Evolutionary conservation across 768 basidiomycete genomes (phyloP), one percentile per base, ranked within the genome.

Genomic region (Boletus tomentosulus): DNA sequence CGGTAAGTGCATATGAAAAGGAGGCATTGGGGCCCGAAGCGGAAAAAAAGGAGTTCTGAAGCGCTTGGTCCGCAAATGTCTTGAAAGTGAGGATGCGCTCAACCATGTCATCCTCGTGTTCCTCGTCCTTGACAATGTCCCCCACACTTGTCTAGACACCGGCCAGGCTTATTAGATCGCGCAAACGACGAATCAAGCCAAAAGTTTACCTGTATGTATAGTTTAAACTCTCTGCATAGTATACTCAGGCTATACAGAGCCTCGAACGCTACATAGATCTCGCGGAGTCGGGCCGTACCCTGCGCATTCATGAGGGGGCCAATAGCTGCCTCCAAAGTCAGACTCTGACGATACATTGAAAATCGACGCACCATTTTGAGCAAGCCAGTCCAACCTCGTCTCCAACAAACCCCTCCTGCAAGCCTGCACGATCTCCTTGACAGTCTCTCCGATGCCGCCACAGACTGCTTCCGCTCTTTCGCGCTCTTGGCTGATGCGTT

Each of bases 51-150:
- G 82, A 76, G 0, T 68, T 66, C 5, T 62, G 62, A 35, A 86
- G 74, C 6, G 81, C 70, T 0, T 66, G 63, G 58, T 88, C 81
- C 2, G 79, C 77, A 34, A 81, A 76, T 6, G 75, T 64, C 63
- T 88, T 90, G 72, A 89, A 82, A 9, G 79, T 72, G 34, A 93
- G 77, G 1, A 95, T 78, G 19, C 78, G 75, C 19, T 81, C 75
- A 4, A 95, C 85, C 90, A 95, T 93, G 19, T 79, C 74, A 11
- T 89, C 90, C 51, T 93, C 92, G 13, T 72, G 73, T 6, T 71
- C 71, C 3, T 61, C 57, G 61, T 90, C 85, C 45, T 77, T 80
- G 54, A 93, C 86, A 55, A 93, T 85, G n/a, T 63, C 59, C 50
- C 76, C 69, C 2, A 91, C 89, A 0, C 71, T 74, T 27, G 66